Evolutionary conservation across 371 early-diverging fungal genomes (phyloP).

Genomic region (Blakeslea trispora): DNA sequence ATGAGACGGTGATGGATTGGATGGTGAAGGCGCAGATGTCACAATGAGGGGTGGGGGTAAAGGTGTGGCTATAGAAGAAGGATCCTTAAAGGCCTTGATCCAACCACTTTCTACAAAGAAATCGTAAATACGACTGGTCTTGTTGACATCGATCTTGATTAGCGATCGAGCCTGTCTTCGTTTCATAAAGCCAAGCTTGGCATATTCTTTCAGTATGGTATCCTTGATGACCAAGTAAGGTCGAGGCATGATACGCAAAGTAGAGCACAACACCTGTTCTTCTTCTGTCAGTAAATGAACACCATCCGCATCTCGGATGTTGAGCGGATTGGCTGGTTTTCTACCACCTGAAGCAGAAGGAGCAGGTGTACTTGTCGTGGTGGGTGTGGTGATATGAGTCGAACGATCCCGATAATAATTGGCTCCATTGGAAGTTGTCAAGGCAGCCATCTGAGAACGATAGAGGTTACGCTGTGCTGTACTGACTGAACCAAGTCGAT

Average conservation of each 20-base stretch:
- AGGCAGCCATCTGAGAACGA: slow-evolving; percentile 29
- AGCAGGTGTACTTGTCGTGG: slow-evolving; percentile 12
- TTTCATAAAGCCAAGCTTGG: slow-evolving; percentile 69
- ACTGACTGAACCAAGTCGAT: slow-evolving; percentile 29
- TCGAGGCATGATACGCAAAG: slow-evolving; percentile 79
- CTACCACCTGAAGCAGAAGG: slow-evolving; percentile 43
- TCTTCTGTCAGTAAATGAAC: slow-evolving; percentile 78
- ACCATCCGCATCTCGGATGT: slow-evolving; percentile 83
- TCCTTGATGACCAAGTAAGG: slow-evolving; percentile 92
- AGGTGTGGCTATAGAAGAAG: slow-evolving; percentile 12
- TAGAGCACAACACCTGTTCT: slow-evolving; percentile 84
- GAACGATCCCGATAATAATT: slow-evolving; percentile 39
- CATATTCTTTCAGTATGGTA: slow-evolving; percentile 81
- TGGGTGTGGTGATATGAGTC: slow-evolving; percentile 9
- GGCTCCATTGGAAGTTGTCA: slow-evolving; percentile 25
- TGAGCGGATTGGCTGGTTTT: slow-evolving; percentile 69
- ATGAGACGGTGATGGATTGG: background rate
- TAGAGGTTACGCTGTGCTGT: slow-evolving; percentile 24
- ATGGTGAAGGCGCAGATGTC: slow-evolving; percentile 1
- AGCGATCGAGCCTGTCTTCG: slow-evolving; percentile 77
- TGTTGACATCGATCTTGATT: slow-evolving; percentile 89
- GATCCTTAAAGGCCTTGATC: slow-evolving; percentile 66
- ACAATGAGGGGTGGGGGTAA: background rate
- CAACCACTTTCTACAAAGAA: slow-evolving; percentile 91
- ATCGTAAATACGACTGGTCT: slow-evolving; percentile 82